A percentile compares a stretch with the other conserved stretches of the same genome.
Evolutionary conservation across 2,329 filamentous ascomycete genomes (phyloP).

Genomic region (Colletotrichum sojae): DNA sequence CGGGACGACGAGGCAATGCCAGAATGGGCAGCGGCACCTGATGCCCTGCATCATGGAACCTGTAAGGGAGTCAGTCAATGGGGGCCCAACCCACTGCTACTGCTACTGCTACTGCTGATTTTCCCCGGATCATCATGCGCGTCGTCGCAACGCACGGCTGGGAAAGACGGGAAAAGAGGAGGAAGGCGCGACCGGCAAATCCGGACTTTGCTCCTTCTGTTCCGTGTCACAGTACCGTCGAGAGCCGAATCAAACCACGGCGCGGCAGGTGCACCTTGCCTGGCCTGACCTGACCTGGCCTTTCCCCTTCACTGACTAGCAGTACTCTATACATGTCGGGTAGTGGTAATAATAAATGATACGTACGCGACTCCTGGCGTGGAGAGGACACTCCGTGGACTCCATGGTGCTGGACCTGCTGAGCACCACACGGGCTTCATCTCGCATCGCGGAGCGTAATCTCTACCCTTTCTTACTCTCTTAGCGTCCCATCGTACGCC

Average conservation of each 20-base stretch:
- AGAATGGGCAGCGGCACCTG: constrained; percentile 15
- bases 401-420: not conserved
- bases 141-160: not conserved
- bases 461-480: not conserved
- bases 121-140: not conserved
- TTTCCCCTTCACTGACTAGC: not conserved
- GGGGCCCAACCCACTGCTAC: constrained; percentile 12
- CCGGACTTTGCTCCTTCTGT: not conserved
- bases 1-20: constrained; percentile 16
- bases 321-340: too few species aligned
- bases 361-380: not conserved
- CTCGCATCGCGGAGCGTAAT: constrained; percentile 9
- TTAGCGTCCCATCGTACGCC: constrained; percentile 20
- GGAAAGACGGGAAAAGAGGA: not conserved
- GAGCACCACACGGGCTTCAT: constrained; percentile 14
- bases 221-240: not conserved
- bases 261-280: not conserved
- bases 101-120: constrained; percentile 10
- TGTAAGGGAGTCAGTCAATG: constrained; percentile 3
- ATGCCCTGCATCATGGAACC: constrained; percentile 8
- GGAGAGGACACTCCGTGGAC: not conserved
- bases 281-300: constrained; percentile 6
- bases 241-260: constrained; percentile 4
- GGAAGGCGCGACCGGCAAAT: too few species aligned
- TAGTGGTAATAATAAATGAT: too few species aligned